These are phyloP conservation scores for Eremomyces bilateralis DNA, from an alignment of 495 filamentous ascomycete species.

Conservation along the genomic window DNA sequence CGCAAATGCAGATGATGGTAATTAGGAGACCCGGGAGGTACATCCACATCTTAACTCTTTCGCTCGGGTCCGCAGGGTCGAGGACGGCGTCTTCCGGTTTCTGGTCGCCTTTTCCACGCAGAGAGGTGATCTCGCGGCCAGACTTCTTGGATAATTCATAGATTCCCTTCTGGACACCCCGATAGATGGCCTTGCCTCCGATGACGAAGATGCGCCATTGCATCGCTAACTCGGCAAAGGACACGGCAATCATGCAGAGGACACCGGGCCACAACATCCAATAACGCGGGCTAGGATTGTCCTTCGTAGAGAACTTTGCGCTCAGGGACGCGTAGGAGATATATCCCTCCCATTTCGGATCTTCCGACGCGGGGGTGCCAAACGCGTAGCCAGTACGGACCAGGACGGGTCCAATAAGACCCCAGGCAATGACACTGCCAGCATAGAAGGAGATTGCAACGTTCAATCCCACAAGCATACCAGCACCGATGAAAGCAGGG, in stretches of 20 bases:
- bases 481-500: constrained; percentile 43
- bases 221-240: constrained; percentile 32
- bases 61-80: constrained; percentile 29
- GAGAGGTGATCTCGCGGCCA: constrained; percentile 25
- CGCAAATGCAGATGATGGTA: constrained; percentile 29
- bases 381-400: constrained; percentile 33
- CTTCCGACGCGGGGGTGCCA: constrained; percentile 17
- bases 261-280: constrained; percentile 50
- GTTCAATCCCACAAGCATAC: constrained; percentile 45
- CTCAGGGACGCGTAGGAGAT: constrained; percentile 29
- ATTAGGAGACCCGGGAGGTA: constrained; percentile 32
- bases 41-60: constrained; percentile 41
- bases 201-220: constrained; percentile 38
- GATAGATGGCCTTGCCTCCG: constrained; percentile 28
- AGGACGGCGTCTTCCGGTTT: constrained; percentile 19
- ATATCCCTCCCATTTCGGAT: constrained; percentile 28
- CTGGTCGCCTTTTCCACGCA: constrained; percentile 22
- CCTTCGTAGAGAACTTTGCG: constrained; percentile 20
- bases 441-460: constrained; percentile 38
- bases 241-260: constrained; percentile 38
- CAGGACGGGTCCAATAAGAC: constrained; percentile 38
- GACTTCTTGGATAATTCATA: constrained; percentile 19
- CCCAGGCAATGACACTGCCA: constrained; percentile 40
- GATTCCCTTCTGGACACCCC: constrained; percentile 22
- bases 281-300: constrained; percentile 35